phyloP scores from a whole-genome alignment of 2,329 filamentous ascomycete genomes.

The Microdochium bolleyi region DNA sequence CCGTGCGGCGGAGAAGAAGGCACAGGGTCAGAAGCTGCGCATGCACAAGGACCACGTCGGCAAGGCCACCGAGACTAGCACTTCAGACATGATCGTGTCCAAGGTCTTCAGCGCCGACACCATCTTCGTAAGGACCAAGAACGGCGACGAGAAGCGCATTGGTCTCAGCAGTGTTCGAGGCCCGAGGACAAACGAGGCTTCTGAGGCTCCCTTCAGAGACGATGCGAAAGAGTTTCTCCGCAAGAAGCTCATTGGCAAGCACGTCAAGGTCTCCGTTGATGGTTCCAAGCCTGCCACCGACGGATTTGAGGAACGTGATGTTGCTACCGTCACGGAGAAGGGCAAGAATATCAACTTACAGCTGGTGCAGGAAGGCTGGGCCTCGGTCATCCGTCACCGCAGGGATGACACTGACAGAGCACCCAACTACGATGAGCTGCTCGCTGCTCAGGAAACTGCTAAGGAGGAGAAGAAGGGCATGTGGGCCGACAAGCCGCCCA shows the following conservation, averaged over 20 bases:
- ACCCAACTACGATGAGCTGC: slow-evolving; percentile 84
- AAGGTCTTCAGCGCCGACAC: slow-evolving; percentile 87
- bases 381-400: slow-evolving; percentile 87
- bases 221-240: slow-evolving; percentile 95
- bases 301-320: slow-evolving; percentile 89
- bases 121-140: slow-evolving; percentile 76
- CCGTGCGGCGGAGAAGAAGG: slow-evolving; percentile 77
- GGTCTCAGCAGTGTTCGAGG: slow-evolving; percentile 89
- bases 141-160: slow-evolving; percentile 79
- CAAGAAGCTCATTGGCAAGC: slow-evolving; percentile 92
- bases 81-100: slow-evolving; percentile 74
- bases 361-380: slow-evolving; percentile 88
- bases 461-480: slow-evolving; percentile 89
- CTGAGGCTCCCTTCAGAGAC: slow-evolving; percentile 80
- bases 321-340: slow-evolving; percentile 77
- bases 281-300: slow-evolving; percentile 85
- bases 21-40: slow-evolving; percentile 68
- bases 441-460: slow-evolving; percentile 72
- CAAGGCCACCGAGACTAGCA: slow-evolving; percentile 54
- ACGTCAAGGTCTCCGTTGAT: slow-evolving; percentile 82
- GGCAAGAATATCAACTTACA: slow-evolving; percentile 80
- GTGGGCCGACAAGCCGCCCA: slow-evolving; percentile 85
- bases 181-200: slow-evolving; percentile 79
- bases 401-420: slow-evolving; percentile 92
- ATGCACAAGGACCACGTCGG: slow-evolving; percentile 76